Conservation (phyloP, 768 basidiomycete genomes). For the Russula lepida region DNA sequence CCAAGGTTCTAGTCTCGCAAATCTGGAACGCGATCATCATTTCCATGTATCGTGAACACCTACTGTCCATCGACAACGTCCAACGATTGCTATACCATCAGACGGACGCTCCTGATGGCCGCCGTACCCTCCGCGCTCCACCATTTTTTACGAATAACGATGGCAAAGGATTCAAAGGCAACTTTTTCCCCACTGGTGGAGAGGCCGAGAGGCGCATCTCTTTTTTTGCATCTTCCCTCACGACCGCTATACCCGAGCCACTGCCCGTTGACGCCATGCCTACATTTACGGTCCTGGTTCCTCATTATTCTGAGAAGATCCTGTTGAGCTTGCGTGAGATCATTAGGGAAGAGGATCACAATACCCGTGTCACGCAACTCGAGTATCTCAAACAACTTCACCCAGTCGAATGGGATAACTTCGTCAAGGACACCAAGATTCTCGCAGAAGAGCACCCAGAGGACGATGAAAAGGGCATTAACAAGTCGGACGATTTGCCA, state of each 20-base stretch:
- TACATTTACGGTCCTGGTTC: constrained; percentile 98
- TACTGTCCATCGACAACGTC: constrained; percentile 96
- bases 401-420: constrained; percentile 99
- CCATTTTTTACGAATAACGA: constrained; percentile 97
- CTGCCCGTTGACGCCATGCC: constrained; percentile 98
- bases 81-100: constrained; percentile 97
- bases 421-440: constrained; percentile 99
- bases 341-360: constrained; percentile 95
- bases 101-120: constrained; percentile 82
- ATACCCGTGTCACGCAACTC: constrained; percentile 90
- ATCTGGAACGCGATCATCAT: constrained; percentile 99
- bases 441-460: constrained; percentile 76
- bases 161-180: constrained; percentile 54
- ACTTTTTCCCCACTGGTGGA: constrained; percentile 90
- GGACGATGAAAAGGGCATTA: constrained; percentile 56
- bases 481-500: constrained; percentile 84
- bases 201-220: constrained; percentile 98
- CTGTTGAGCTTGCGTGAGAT: constrained; percentile 94
- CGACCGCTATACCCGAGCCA: constrained; percentile 90
- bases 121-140: constrained; percentile 87
- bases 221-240: constrained; percentile 97
- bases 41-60: constrained; percentile 98
- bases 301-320: constrained; percentile 99
- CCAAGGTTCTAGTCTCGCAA: constrained; percentile 97
- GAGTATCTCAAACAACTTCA: constrained; percentile 99